Evolutionary conservation across 768 basidiomycete genomes (phyloP).

Genomic region (Leccinum pellstonianum): DNA sequence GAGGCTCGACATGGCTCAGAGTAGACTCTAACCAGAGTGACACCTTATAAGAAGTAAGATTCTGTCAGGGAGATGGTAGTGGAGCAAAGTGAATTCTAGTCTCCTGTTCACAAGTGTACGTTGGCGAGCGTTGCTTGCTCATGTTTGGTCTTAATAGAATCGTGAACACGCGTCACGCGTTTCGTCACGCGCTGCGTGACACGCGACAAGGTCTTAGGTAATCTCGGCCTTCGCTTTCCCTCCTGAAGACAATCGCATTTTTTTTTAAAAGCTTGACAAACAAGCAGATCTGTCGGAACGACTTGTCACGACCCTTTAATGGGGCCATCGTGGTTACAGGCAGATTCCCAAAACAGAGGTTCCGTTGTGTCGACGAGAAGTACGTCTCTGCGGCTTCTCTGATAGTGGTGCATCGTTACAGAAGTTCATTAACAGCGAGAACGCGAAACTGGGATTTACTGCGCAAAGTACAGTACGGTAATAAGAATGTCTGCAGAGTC

Average conservation of each 20-base stretch:
- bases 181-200: neutral
- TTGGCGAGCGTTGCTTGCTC: neutral
- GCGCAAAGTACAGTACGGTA: too few relatives aligned
- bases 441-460: neutral
- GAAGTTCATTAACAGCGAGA: neutral
- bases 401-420: neutral
- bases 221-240: neutral
- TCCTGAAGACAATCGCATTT: too few relatives aligned
- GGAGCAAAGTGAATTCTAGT: neutral
- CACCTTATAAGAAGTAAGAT: neutral
- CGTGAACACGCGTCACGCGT: neutral
- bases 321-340: neutral
- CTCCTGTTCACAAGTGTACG: neutral
- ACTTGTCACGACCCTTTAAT: too few relatives aligned
- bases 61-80: neutral
- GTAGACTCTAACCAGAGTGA: neutral
- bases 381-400: neutral
- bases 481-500: too few relatives aligned
- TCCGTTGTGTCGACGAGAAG: neutral
- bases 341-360: neutral
- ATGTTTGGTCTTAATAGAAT: neutral
- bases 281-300: neutral
- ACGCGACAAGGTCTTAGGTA: neutral
- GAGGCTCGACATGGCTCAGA: constrained; percentile 63
- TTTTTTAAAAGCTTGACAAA: neutral